Evolutionary conservation across 2,329 filamentous ascomycete species (phyloP), one percentile per base, ranked within the genome.

Genomic region (Cladophialophora yegresii): DNA sequence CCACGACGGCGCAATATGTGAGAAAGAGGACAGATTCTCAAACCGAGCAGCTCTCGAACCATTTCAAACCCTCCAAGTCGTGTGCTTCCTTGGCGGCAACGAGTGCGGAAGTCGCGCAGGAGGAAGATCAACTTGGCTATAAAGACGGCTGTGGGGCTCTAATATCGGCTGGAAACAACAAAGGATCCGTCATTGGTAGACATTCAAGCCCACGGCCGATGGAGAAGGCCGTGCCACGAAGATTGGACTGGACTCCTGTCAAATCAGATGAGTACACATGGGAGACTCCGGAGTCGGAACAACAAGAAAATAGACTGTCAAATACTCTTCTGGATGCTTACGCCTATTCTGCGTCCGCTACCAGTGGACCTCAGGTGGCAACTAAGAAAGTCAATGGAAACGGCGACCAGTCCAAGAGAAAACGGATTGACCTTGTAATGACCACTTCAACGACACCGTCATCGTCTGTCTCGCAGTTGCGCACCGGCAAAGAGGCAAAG

Each of bases 161-260:
- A 3, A 10, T 12, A 20, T 33, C 7, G 0, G 4, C 16, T 23
- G 43, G 30, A 16, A 16, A 36, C n/a, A 36, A 53, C 2, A 13
- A 26, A 1, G 8, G 8, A n/a, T 7, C 7, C 16, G 4, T 6
- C 6, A 12, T 3, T 5, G 20, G 13, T 36, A 20, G 20, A 20
- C 5, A 59, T 28, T 59, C 57, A 20, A 59, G 57, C 22, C 57
- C 45, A 4, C 58, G 78, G 28, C 71, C 75, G n/a, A 60, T 78
- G 26, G 76, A 76, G 66, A 66, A 73, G 53, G 89, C 88, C 7
- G 73, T 83, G 28, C 79, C 77, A 53, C 81, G 89, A 64, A 82
- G 86, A 65, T 72, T 77, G 13, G 82, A 87, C 63, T 92, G 89
- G 90, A 92, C 90, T 0, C 89, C 89, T 1, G 83, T 86, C 3